These are phyloP conservation scores for Scedosporium minutisporum DNA, from an alignment of 2,329 filamentous ascomycete species.

Conservation along the genomic window DNA sequence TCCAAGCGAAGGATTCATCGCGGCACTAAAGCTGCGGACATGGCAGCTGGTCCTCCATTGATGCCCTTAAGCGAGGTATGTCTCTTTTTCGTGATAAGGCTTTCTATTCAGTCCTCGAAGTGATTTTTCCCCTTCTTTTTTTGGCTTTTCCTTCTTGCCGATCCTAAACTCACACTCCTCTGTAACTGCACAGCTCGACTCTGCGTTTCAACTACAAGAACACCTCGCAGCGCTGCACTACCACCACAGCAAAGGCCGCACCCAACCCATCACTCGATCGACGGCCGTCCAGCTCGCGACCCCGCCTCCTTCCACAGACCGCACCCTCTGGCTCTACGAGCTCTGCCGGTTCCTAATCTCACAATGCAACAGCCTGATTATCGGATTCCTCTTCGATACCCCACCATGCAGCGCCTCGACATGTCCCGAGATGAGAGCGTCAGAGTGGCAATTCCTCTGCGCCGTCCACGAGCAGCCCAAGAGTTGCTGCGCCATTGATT, in stretches of 20 bases:
- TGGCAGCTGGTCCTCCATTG: conserved; percentile 84
- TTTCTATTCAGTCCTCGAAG: background rate
- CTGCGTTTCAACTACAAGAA: conserved; percentile 93
- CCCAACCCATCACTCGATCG: conserved; percentile 62
- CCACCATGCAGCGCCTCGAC: conserved; percentile 83
- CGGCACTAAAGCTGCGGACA: conserved; percentile 83
- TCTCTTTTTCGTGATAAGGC: conserved; percentile 5
- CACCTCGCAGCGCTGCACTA: conserved; percentile 90
- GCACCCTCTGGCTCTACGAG: conserved; percentile 93
- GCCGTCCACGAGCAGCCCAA: conserved; percentile 96
- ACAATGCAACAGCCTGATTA: conserved; percentile 85
- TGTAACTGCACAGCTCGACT: conserved; percentile 62
- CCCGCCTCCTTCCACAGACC: conserved; percentile 72
- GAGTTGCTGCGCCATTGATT: conserved; percentile 95
- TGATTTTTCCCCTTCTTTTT: background rate
- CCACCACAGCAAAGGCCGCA: conserved; percentile 60
- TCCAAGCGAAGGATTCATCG: conserved; percentile 80
- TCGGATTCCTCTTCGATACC: conserved; percentile 83
- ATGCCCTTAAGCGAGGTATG: conserved; percentile 74
- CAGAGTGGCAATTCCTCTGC: conserved; percentile 98
- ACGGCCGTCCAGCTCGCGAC: conserved; percentile 68
- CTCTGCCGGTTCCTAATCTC: conserved; percentile 92
- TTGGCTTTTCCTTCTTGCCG: background rate
- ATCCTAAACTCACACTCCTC: background rate
- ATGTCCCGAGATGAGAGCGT: conserved; percentile 96